Percentiles rank a stretch among this genome's conserved stretches.
Conservation (phyloP, 257 asterid genomes). For the Solanum medicagineum region DNA sequence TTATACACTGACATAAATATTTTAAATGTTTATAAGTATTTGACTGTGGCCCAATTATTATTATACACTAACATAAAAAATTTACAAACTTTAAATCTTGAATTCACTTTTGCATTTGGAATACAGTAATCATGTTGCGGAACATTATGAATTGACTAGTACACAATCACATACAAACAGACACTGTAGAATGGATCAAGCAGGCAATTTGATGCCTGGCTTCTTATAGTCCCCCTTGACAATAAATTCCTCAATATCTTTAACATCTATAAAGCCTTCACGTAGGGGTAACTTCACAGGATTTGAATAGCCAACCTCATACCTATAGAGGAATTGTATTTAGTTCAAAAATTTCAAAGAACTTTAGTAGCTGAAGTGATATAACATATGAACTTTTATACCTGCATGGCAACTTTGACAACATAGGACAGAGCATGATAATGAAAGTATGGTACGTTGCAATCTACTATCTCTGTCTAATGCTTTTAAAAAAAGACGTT, state of each 20-base stretch:
- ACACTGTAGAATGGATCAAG: slow-evolving; percentile 67
- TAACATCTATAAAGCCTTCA: slow-evolving; percentile 52
- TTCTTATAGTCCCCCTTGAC: slow-evolving; percentile 63
- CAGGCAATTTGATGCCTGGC: slow-evolving; percentile 69
- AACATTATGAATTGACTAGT: too few relatives aligned
- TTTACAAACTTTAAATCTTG: too few relatives aligned
- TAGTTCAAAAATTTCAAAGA: not conserved
- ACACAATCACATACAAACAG: slow-evolving; percentile 26
- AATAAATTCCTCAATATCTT: slow-evolving; percentile 61
- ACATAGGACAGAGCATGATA: slow-evolving; percentile 12
- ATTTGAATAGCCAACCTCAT: slow-evolving; percentile 85
- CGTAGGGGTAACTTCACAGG: slow-evolving; percentile 59
- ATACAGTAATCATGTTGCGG: too few relatives aligned
- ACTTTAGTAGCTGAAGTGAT: not conserved
- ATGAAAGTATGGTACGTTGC: not conserved
- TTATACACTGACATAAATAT: too few relatives aligned
- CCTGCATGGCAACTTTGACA: slow-evolving; percentile 74
- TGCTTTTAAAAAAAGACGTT: not conserved
- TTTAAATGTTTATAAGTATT: too few relatives aligned
- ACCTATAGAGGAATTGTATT: slow-evolving; percentile 23
- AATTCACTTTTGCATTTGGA: too few relatives aligned
- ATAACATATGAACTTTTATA: not conserved
- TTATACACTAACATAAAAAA: too few relatives aligned
- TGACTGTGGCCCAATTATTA: too few relatives aligned
- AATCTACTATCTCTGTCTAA: not conserved